Base-by-base conservation (phyloP, 371 early-diverging fungal species). In the Mortierella sp. region DNA sequence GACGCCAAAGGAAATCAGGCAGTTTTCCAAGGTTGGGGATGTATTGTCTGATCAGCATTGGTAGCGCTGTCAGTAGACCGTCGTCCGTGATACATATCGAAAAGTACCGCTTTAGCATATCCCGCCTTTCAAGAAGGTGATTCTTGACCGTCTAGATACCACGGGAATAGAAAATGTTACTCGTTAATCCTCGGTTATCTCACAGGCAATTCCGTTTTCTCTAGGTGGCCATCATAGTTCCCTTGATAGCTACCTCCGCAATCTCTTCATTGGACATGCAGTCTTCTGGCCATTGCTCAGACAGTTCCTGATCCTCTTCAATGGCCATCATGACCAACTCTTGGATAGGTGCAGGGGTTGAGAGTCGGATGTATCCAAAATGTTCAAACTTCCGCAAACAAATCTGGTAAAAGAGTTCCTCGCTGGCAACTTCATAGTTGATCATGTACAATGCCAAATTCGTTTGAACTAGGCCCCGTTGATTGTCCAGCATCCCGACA, bases 101-200 rank as follows among this genome's bases (percentile, higher is more conserved):
- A 68, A 94, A 98, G 68, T 96, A 96, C 57, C 96, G 95, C 13
- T 81, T 72, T 14, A 98, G 79, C 96, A 98, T 94, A 12, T 90
- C 91, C 3, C 87, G 80, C 43, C 85, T 78, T n/a, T 79, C 68
- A 8, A 88, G 67, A 19, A 96, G 62, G 0, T 81, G 61, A 0
- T 82, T 76, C n/a, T 78, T 62, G 40, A 94, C 88, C 17, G 83
- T 79, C 85, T 89, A 63, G 53, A 63, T 29, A 54, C 37, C 21
- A 21, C 34, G 10, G 34, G 4, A 34, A 34, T 10, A 34, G 7
- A 34, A 10, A 10, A n/a, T n/a, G n/a, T n/a, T n/a, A n/a, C n/a
- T n/a, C n/a, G n/a, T n/a, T n/a, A n/a, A n/a, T n/a, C n/a, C n/a
- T n/a, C n/a, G n/a, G n/a, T n/a, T n/a, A n/a, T n/a, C n/a, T n/a